These are phyloP conservation scores for Mortierella sp. DNA, from an alignment of 371 early-diverging fungal genomes.

Conservation along the genomic window DNA sequence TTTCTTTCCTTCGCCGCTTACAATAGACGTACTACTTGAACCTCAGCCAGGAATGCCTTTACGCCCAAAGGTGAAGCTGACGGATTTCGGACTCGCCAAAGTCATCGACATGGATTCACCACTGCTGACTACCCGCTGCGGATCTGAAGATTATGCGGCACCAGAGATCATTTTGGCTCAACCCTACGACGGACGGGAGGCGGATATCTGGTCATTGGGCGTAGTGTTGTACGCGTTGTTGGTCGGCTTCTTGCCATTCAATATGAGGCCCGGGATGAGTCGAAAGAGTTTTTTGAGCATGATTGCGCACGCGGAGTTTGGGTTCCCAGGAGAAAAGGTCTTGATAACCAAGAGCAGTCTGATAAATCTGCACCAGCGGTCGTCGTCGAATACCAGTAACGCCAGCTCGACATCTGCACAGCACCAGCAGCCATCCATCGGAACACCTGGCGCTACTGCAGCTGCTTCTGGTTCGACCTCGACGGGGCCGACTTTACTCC, in stretches of 20 bases:
- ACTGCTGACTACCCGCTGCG: slow-evolving; percentile 70
- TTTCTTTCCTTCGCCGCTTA: not conserved
- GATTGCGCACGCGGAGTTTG: slow-evolving; percentile 58
- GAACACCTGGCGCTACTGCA: not conserved
- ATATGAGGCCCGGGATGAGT: slow-evolving; percentile 50
- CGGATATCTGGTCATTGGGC: slow-evolving; percentile 83
- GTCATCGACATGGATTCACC: slow-evolving; percentile 64
- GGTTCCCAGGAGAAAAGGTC: slow-evolving; percentile 56
- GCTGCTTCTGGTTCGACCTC: not conserved
- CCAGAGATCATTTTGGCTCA: slow-evolving; percentile 83
- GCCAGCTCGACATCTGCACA: slow-evolving; percentile 17
- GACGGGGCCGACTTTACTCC: not conserved
- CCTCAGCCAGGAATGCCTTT: slow-evolving; percentile 44
- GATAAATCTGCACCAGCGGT: slow-evolving; percentile 24
- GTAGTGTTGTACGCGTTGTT: slow-evolving; percentile 76
- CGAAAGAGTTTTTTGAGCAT: slow-evolving; percentile 56
- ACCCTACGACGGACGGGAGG: slow-evolving; percentile 73
- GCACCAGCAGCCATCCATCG: not conserved
- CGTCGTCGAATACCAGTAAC: slow-evolving; percentile 24
- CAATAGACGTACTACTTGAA: slow-evolving; percentile 38
- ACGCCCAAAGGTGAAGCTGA: slow-evolving; percentile 71
- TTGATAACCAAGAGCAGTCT: slow-evolving; percentile 27
- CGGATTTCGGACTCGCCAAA: slow-evolving; percentile 80
- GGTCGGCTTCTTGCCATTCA: slow-evolving; percentile 71
- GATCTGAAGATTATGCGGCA: slow-evolving; percentile 88